Base-by-base conservation (phyloP, 495 filamentous ascomycete genomes). In the Aspergillus conjunctus region DNA sequence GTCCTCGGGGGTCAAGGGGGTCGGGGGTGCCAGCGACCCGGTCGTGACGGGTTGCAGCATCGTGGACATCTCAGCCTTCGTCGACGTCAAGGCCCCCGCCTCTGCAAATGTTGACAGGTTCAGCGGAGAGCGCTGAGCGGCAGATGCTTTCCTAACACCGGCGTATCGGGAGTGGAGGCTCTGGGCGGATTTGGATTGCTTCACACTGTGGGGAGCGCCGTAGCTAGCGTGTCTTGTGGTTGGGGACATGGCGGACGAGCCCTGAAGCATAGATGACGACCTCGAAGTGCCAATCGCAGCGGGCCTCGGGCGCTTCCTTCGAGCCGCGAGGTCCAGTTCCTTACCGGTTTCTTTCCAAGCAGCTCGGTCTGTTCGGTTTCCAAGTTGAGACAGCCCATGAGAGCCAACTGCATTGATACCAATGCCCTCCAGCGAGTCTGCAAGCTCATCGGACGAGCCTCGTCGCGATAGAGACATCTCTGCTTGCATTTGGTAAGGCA, bases 161-260 rank as follows among this genome's bases (percentile, higher is more conserved):
- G 81, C 81, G 56, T 79, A 81, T 20, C 77, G 71, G 32, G 79
- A 71, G 64, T 79, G 79, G 21, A 83, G 71, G 49, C 68, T 74
- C 51, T 82, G 78, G 4, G 80, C 74, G 15, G 82, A 85, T 64
- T 82, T 83, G 37, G 81, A 79, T n/a, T 83, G 81, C 54, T 80
- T 77, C 62, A 84, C 71, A 12, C 72, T 66, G 65, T 75, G 71
- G 22, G 68, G 63, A 11, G 71, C 51, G 50, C 77, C 72, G 51
- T 73, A 75, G 61, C 65, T 70, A 1, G 74, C 66, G 31, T 75
- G 60, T 51, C 77, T 68, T 51, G 70, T 71, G 11, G 73, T 76
- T 7, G 77, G 73, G 6, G 74, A 83, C 68, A 79, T 74, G 20
- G 79, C 73, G 18, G 74, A 65, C 2, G 80, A 73, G 7, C 71